Evolutionary conservation across 2,329 filamentous ascomycete genomes (phyloP), one percentile per base, ranked within the genome.

Genomic region (Drechslera avenae): DNA sequence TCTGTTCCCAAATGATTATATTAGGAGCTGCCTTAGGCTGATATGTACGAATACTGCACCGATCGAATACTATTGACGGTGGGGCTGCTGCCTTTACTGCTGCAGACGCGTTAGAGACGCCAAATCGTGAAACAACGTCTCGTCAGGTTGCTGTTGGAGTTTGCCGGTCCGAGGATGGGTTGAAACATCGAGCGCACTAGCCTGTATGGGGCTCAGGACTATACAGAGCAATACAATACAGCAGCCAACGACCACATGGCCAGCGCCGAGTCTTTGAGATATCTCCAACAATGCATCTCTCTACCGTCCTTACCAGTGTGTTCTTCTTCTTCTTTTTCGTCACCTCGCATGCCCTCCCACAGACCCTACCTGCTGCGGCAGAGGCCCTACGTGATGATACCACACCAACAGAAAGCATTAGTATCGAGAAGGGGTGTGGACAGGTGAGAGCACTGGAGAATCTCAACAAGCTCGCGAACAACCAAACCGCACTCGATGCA

Each of bases 401-500:
- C 26, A 12, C 9, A 12, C 9, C 26, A 28, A 28, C 34, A 14
- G 30, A 17, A 12, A 12, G 39, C 16, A n/a, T 18, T 32, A 30
- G 28, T 5, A 47, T 41, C 5, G 18, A 32, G 18, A 53, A 46
- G 18, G 45, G 51, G n/a, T 71, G 68, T 46, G 57, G 49, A 26
- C 53, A 59, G 13, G 56, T 71, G 32, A 42, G 40, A 23, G 56
- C 47, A 6, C 52, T 71, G n/a, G 59, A 53, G 2, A 40, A 46
- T 4, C 56, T 71, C 36, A 63, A 61, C 14, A 52, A 56, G 2
- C 59, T 69, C 36, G 62, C 63, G 14, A 50, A 56, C 44, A 68
- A 70, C 36, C 59, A 66, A 31, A 69, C 66, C 8, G 37, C 59
- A 26, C 46, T 68, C n/a, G 51, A 66, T 12, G 45, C 45, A n/a